Conservation (phyloP, 352 stramenopile genomes). For the Pythium brachiatum region DNA sequence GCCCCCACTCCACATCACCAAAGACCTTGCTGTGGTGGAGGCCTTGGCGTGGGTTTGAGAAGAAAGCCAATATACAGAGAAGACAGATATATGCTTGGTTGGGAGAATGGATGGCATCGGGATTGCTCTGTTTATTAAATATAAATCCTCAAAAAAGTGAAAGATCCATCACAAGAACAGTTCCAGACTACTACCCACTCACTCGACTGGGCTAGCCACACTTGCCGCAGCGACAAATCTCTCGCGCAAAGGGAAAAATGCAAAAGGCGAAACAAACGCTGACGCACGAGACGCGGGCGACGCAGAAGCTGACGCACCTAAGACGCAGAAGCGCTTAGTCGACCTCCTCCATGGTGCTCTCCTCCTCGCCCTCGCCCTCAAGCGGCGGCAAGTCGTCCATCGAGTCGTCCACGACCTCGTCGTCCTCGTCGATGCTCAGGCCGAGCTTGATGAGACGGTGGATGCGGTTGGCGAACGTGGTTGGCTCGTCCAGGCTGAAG, state of each 20-base stretch:
- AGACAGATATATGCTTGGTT: too few species aligned
- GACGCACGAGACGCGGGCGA: neutral
- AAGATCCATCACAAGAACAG: constrained; percentile 33
- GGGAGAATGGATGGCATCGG: constrained; percentile 2
- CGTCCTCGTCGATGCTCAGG: constrained; percentile 98
- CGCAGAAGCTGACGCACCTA: neutral
- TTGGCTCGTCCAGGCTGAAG: constrained; percentile 99
- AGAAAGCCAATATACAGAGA: too few species aligned
- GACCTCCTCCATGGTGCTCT: constrained; percentile 98
- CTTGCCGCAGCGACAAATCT: constrained; percentile 12
- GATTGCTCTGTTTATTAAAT: constrained; percentile 54
- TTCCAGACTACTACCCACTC: constrained; percentile 15
- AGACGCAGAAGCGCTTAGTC: constrained; percentile 82
- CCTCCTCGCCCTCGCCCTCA: constrained; percentile 95
- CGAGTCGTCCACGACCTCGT: constrained; percentile 91
- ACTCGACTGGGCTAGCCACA: neutral
- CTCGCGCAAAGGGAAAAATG: constrained; percentile 8
- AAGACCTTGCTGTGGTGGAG: too few species aligned
- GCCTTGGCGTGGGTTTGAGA: too few species aligned
- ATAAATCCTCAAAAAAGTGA: constrained; percentile 59
- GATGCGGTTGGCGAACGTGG: constrained; percentile 98
- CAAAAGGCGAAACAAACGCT: constrained; percentile 6
- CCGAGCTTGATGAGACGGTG: constrained; percentile 99
- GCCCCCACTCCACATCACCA: too few species aligned
- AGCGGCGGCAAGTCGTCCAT: constrained; percentile 97